phyloP scores from a whole-genome alignment of 164 flowering plant genomes.

The Nymphaea colorata region DNA sequence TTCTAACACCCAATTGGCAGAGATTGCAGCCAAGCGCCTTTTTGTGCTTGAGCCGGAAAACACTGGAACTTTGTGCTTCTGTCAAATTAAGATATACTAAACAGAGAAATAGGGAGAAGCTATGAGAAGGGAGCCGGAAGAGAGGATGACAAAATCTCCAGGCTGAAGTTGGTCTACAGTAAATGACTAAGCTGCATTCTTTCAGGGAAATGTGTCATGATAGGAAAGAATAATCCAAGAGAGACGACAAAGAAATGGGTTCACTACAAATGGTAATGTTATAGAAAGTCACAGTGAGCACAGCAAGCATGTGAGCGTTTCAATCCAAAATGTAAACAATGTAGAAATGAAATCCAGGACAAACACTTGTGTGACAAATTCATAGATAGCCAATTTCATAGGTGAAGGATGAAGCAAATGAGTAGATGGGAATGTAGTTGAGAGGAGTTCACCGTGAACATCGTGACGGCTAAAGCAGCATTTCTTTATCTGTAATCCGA shows the following conservation, averaged over 20 bases:
- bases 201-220: not conserved
- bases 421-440: no score
- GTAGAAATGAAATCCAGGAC: not conserved
- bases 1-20: slow-evolving; percentile 27
- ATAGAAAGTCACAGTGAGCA: not conserved
- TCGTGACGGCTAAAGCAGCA: no score
- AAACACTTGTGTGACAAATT: not conserved
- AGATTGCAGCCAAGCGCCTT: slow-evolving; percentile 29
- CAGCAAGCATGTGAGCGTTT: not conserved
- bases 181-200: not conserved
- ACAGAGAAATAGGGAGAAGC: slow-evolving; percentile 29
- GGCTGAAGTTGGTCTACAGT: slow-evolving; percentile 24
- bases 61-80: slow-evolving; percentile 32
- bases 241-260: not conserved
- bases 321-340: not conserved
- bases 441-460: no score
- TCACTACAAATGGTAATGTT: no score
- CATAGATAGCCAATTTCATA: no score
- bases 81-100: slow-evolving; percentile 27
- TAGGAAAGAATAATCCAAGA: not conserved
- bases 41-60: slow-evolving; percentile 37
- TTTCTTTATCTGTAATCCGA: no score
- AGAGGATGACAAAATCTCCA: slow-evolving; percentile 22
- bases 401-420: no score
- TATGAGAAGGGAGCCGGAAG: slow-evolving; percentile 21